These are phyloP conservation scores for Ceratocystis ficicola DNA, from an alignment of 2,329 filamentous ascomycete species.

Conservation along the genomic window DNA sequence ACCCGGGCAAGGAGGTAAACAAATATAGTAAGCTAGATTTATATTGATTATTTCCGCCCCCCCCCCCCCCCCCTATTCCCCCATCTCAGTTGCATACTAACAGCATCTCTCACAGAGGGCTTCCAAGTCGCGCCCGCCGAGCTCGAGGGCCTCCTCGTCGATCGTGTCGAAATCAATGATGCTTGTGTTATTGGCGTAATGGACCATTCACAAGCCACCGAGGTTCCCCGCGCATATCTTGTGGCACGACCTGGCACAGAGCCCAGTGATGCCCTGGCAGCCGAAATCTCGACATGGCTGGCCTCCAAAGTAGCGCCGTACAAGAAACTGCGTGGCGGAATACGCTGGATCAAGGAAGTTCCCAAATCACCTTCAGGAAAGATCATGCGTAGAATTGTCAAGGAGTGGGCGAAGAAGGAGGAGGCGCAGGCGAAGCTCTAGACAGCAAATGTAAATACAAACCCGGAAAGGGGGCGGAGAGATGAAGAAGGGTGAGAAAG, in stretches of 20 bases:
- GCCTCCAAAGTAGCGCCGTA: constrained; percentile 49
- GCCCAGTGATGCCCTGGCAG: constrained; percentile 28
- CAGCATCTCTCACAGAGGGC: constrained; percentile 35
- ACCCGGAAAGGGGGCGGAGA: background rate
- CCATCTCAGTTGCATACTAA: constrained; percentile 29
- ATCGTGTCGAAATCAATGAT: constrained; percentile 39
- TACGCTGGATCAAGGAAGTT: constrained; percentile 54
- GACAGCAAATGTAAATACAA: constrained; percentile 3
- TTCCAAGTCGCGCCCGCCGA: constrained; percentile 60
- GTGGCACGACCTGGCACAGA: constrained; percentile 31
- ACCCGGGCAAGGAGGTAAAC: no score
- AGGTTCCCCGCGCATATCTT: constrained; percentile 47
- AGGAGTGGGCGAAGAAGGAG: constrained; percentile 31
- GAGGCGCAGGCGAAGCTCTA: constrained; percentile 31
- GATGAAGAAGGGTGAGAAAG: background rate
- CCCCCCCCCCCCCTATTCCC: background rate
- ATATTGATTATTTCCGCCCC: no score
- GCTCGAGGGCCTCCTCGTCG: constrained; percentile 41
- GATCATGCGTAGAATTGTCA: constrained; percentile 39
- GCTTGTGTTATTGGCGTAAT: constrained; percentile 53
- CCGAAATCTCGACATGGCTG: constrained; percentile 32
- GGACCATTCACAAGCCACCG: constrained; percentile 49
- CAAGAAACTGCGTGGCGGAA: constrained; percentile 60
- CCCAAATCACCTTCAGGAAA: constrained; percentile 54
- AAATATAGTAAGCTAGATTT: no score